A percentile compares a stretch with the other conserved stretches of the same genome.
phyloP scores from a whole-genome alignment of 169 alveolate species.

The Perkinsus chesapeaki region DNA sequence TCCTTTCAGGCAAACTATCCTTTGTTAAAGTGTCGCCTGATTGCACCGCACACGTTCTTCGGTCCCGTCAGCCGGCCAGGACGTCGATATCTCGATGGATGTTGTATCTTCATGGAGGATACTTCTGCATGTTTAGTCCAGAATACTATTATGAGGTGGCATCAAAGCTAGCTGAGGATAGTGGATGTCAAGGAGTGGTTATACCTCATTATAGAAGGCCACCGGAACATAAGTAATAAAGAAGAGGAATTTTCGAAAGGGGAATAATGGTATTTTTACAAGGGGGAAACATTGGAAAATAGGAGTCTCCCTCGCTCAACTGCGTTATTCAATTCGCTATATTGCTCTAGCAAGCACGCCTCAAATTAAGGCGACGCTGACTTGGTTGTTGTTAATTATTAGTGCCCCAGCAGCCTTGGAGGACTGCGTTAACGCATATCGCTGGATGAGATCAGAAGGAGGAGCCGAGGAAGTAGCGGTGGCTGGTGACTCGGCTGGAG shows the following conservation, averaged over 20 bases:
- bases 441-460: background rate
- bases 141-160: background rate
- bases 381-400: no score
- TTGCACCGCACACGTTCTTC: background rate
- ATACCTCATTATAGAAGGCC: background rate
- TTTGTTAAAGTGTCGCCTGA: background rate
- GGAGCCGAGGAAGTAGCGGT: background rate
- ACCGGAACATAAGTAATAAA: background rate
- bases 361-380: no score
- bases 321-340: no score
- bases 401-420: background rate
- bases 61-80: background rate
- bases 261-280: no score
- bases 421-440: background rate
- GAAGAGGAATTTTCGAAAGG: no score
- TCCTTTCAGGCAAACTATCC: background rate
- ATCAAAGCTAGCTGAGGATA: background rate
- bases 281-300: no score
- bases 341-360: no score
- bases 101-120: background rate
- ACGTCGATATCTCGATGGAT: background rate
- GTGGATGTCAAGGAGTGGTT: background rate
- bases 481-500: background rate
- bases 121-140: background rate
- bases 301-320: no score